Base-by-base conservation (phyloP, 2,329 filamentous ascomycete species). In the Iodosphaeria phyllophila region DNA sequence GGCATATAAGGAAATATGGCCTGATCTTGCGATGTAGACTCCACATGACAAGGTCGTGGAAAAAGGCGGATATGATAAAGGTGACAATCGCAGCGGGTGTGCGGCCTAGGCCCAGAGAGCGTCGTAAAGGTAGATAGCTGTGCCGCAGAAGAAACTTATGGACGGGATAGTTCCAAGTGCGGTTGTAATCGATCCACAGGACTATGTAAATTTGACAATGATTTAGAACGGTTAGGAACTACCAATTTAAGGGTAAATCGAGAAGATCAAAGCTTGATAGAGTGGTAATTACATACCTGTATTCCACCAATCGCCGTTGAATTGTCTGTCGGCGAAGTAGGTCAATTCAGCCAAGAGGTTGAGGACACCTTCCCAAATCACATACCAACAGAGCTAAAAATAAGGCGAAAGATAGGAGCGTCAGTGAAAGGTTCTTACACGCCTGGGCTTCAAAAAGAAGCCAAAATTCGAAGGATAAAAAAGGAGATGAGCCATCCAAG, bases 11-110 rank as follows among this genome's bases (percentile, higher is more conserved):
- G 22, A 83, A 48, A 37, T 83, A 83, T 0, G 76, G 76, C 19
- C 76, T 55, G 7, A 83, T 56, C 47, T 80, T 82, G 46, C 74
- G 74, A 46, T 84, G 84, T 17, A 84, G 56, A 35, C 76, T 77
- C 55, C 73, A 75, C 77, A 83, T 83, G 39, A 82, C 62, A 22
- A 83, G 51, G 45, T 84, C 77, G 39, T 83, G 75, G 12, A 78
- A 59, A 32, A 72, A 60, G 0, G 75, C 74, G 6, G 65, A 74
- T 11, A 83, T 51, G 34, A 80, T 58, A 41, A 83, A 83, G 1
- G 76, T 83, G 22, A 79, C 69, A 26, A 82, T 63, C 0, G 76
- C 82, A 2, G 78, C 78, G 4, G 68, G 67, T 34, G 68, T 60
- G 41, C 73, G 74, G 36, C 69, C 68, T 25, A 83, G 58, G 31